Evolutionary conservation across 2,329 filamentous ascomycete species (phyloP), one percentile per base, ranked within the genome.

Genomic region (Colletotrichum plurivorum): DNA sequence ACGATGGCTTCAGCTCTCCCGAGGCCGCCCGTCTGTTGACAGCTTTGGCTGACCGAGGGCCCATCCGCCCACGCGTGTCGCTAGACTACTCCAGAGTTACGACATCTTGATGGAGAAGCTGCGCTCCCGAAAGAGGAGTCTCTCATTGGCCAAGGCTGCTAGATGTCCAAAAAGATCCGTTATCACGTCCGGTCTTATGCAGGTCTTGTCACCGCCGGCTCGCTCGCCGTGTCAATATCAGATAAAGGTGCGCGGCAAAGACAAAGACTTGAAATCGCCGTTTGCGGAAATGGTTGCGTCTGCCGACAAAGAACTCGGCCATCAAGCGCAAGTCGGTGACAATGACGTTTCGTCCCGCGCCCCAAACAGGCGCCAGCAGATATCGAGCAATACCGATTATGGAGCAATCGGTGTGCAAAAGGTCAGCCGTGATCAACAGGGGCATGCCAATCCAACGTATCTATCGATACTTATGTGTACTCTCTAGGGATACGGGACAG

Each of bases 1-100:
- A 65, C 60, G 53, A 59, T 65, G 54, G 39, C 59, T 20, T 54
- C 48, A 68, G 54, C 61, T 45, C 46, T 53, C 15, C 39, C 39
- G 27, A 58, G 46, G 39, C 46, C 22, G 60, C 65, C 27, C n/a
- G 8, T 27, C 36, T 13, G 8, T 27, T 43, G 46, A 48, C 39
- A 68, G 12, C 15, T 49, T 46, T 43, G 59, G 59, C 59, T 57
- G 64, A 45, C 49, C 41, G 27, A 67, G 25, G 62, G 41, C 25
- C 20, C 39, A 25, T 25, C 46, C 65, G 55, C 53, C 45, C 9
- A 46, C 31, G 31, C 31, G 31, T 39, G 25, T 18, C 41, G 27
- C 45, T 67, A 52, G 36, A 27, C 10, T 16, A 41, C 12, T 49
- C 52, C 52, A 67, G 52, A 67, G 64, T 49, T 56, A 31, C 43